phyloP scores from a whole-genome alignment of 2,329 filamentous ascomycete species.

The Colletotrichum simmondsii region DNA sequence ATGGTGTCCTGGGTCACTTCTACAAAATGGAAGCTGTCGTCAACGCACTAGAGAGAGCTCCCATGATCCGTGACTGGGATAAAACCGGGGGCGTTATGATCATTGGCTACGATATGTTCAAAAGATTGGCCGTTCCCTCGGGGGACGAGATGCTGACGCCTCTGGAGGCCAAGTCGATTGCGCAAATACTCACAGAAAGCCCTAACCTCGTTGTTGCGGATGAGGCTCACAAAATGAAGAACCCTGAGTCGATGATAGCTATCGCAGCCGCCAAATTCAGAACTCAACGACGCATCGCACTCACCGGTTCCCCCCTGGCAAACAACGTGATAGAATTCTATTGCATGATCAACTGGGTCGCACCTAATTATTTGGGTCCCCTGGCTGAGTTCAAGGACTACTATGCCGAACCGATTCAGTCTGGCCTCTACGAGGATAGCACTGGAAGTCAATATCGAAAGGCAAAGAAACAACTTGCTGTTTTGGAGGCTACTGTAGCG shows the following conservation, averaged over 20 bases:
- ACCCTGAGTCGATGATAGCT: slow-evolving; percentile 63
- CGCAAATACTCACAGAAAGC: slow-evolving; percentile 63
- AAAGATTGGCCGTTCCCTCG: slow-evolving; percentile 43
- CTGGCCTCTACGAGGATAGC: slow-evolving; percentile 77
- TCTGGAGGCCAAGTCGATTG: slow-evolving; percentile 24
- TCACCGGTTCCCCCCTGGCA: slow-evolving; percentile 87
- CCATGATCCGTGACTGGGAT: slow-evolving; percentile 68
- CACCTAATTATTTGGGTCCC: slow-evolving; percentile 80
- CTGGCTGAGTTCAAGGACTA: slow-evolving; percentile 73
- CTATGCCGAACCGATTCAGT: slow-evolving; percentile 79
- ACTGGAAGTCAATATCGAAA: slow-evolving; percentile 61
- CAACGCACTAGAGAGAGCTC: slow-evolving; percentile 49
- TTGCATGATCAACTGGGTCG: slow-evolving; percentile 88
- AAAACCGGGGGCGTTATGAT: slow-evolving; percentile 77
- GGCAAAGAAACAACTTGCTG: slow-evolving; percentile 74
- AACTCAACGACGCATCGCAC: slow-evolving; percentile 79
- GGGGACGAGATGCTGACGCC: slow-evolving; percentile 41
- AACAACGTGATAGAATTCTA: slow-evolving; percentile 89
- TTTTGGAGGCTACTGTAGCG: slow-evolving; percentile 76
- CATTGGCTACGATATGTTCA: slow-evolving; percentile 78
- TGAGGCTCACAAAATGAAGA: slow-evolving; percentile 86
- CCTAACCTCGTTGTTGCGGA: slow-evolving; percentile 84
- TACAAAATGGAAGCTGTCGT: slow-evolving; percentile 63
- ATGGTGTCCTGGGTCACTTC: slow-evolving; percentile 64
- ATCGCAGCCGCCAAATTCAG: slow-evolving; percentile 67